Conservation (phyloP, 768 basidiomycete species). For the Phlebiopsis flavidoalba region DNA sequence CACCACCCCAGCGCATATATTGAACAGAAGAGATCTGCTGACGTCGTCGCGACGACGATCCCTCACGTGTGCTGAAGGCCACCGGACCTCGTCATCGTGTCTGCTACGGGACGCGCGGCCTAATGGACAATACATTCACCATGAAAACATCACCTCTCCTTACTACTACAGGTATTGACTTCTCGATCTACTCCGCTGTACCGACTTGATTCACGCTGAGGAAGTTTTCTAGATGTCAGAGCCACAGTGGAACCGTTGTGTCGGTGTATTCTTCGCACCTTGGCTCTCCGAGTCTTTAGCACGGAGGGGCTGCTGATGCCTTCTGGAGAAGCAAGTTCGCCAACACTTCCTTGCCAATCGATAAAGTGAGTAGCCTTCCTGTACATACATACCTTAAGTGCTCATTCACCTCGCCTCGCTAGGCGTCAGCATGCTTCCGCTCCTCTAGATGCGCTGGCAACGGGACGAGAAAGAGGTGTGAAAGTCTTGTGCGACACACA, state of each 20-base stretch:
- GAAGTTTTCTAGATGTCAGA: slow-evolving; percentile 46
- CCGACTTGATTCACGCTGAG: slow-evolving; percentile 68
- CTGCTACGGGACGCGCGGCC: slow-evolving; percentile 35
- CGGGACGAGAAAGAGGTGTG: slow-evolving; percentile 74
- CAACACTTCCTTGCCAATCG: slow-evolving; percentile 72
- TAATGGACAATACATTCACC: slow-evolving; percentile 49
- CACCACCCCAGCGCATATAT: slow-evolving; percentile 69
- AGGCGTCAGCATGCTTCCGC: slow-evolving; percentile 52
- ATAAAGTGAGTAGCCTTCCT: slow-evolving; percentile 46
- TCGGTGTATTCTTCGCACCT: slow-evolving; percentile 66
- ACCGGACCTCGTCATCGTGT: slow-evolving; percentile 36
- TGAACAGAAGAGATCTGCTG: slow-evolving; percentile 53
- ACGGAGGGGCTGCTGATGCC: slow-evolving; percentile 36
- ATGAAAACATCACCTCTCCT: slow-evolving; percentile 57
- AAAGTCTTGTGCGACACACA: slow-evolving; percentile 87
- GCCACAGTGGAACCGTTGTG: slow-evolving; percentile 65
- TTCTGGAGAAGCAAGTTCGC: slow-evolving; percentile 64
- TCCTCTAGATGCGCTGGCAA: slow-evolving; percentile 33
- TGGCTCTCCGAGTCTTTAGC: slow-evolving; percentile 54
- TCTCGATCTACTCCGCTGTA: slow-evolving; percentile 65
- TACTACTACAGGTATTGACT: slow-evolving; percentile 56
- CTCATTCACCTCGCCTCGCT: slow-evolving; percentile 22
- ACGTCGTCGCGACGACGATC: slow-evolving; percentile 51
- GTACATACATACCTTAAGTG: not conserved
- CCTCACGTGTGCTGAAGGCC: slow-evolving; percentile 59